phyloP scores from a whole-genome alignment of 202 grass and related monocot species.

The Panicum virgatum region DNA sequence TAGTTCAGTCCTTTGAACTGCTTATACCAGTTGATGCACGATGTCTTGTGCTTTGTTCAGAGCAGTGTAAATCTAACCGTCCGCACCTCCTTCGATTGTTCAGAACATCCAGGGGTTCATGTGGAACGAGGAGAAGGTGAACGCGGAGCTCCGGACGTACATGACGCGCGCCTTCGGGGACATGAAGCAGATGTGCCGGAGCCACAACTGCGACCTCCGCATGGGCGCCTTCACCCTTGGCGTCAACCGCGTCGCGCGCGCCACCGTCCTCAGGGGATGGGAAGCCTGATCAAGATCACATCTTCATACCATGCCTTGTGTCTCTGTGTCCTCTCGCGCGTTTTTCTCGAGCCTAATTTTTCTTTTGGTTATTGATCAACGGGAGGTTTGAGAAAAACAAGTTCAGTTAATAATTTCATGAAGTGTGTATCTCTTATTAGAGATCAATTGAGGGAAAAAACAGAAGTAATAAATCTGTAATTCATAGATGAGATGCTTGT shows the following conservation, averaged over 20 bases:
- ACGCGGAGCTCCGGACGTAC: conserved; percentile 85
- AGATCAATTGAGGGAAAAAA: neutral
- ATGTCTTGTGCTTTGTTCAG: neutral
- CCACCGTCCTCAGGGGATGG: conserved; percentile 94
- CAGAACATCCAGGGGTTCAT: conserved; percentile 99
- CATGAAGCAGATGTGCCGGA: conserved; percentile 87
- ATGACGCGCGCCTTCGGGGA: conserved; percentile 78
- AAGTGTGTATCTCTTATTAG: neutral
- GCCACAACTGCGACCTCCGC: conserved; percentile 93
- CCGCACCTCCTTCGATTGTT: neutral
- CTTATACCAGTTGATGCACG: neutral
- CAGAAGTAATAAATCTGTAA: conserved; percentile 27
- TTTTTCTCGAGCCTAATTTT: neutral
- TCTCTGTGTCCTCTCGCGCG: neutral
- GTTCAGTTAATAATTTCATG: conserved; percentile 9
- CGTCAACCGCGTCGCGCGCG: conserved; percentile 93
- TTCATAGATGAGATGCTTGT: conserved; percentile 22
- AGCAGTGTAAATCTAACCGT: neutral
- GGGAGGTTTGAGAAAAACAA: neutral
- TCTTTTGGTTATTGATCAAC: neutral
- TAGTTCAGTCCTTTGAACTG: neutral
- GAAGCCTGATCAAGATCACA: conserved; percentile 36
- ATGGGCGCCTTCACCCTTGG: conserved; percentile 99
- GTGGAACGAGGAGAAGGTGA: conserved; percentile 99
- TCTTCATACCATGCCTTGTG: neutral